Base-by-base conservation (phyloP, 2,329 filamentous ascomycete genomes). In the Colletotrichum coccodes region DNA sequence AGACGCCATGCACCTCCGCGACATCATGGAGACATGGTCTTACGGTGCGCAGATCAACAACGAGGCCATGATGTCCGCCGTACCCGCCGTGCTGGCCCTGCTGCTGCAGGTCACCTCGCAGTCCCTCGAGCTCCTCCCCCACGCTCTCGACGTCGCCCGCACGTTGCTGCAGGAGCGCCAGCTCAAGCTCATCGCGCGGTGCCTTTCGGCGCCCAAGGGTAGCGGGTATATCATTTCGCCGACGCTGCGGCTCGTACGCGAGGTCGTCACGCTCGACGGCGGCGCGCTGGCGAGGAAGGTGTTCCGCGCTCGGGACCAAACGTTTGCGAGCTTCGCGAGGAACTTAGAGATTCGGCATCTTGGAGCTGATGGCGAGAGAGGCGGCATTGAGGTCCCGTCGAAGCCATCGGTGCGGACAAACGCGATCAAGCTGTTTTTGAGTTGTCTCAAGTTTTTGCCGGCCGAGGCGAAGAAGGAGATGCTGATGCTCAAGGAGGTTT, bases 151-250 rank as follows among this genome's bases (percentile, higher is more conserved):
- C 34, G 86, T 99, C 54, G 94, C 94, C 78, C 92, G 93, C 72
- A 93, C 93, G 18, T 82, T 98, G 47, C 82, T 99, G 32, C 92
- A 94, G 74, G 92, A 92, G 71, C 89, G 91, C 30, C 94, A 97
- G 73, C 85, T 95, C 71, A 94, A 95, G 73, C 87, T 97, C 3
- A 82, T 98, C 28, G 90, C 93, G 36, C 90, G 91, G 68, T 94
- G 94, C 68, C 82, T 98, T 21, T 91, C 93, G 4, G 90, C 93
- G 0, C 91, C 93, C 28, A 95, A 94, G 79, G 87, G 90, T 54
- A 97, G 97, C 76, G 94, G 94, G 44, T 94, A 93, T 79, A 84
- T 98, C 67, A 95, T 98, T 70, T 96, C 94, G 3, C 95, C 96
- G 1, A 95, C 93, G 28, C 82, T 99, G 67, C 90, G 95, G 64